Evolutionary conservation across 2,329 filamentous ascomycete genomes (phyloP).

Genomic region (Talaromyces sp.): DNA sequence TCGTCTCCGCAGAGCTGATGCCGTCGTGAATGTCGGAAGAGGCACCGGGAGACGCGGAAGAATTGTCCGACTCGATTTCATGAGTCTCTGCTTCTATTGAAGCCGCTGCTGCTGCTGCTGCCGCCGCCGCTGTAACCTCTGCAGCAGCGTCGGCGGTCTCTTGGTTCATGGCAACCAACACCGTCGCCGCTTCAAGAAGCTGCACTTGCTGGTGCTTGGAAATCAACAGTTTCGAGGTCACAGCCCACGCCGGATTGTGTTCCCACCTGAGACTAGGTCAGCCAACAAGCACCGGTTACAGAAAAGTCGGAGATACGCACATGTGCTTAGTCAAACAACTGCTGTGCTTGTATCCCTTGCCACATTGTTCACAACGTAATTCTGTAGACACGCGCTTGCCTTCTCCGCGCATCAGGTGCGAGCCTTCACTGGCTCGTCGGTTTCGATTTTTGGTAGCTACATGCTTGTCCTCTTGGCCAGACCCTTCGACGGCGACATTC

Average conservation of each 20-base stretch:
- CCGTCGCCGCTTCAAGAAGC: slow-evolving; percentile 92
- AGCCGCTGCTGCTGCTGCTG: slow-evolving; percentile 51
- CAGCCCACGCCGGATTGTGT: slow-evolving; percentile 96
- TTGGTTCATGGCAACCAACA: slow-evolving; percentile 83
- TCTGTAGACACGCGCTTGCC: slow-evolving; percentile 75
- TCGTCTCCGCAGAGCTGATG: slow-evolving; percentile 85
- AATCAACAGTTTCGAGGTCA: slow-evolving; percentile 94
- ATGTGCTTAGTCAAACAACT: slow-evolving; percentile 99
- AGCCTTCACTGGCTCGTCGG: slow-evolving; percentile 76
- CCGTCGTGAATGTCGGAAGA: slow-evolving; percentile 72
- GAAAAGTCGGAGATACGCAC: slow-evolving; percentile 64
- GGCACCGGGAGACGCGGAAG: slow-evolving; percentile 74
- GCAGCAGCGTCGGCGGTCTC: slow-evolving; percentile 62
- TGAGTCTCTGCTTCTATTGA: slow-evolving; percentile 57
- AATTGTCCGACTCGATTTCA: slow-evolving; percentile 71
- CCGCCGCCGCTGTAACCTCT: slow-evolving; percentile 5
- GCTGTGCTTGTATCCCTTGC: slow-evolving; percentile 99
- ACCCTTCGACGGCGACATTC: slow-evolving; percentile 42
- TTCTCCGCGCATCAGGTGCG: slow-evolving; percentile 74
- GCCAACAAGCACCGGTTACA: slow-evolving; percentile 38
- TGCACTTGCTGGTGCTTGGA: slow-evolving; percentile 99
- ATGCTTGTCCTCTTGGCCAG: slow-evolving; percentile 46
- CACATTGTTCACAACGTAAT: slow-evolving; percentile 94
- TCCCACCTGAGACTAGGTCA: slow-evolving; percentile 72
- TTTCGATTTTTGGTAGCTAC: slow-evolving; percentile 53